Percentiles rank a stretch among this genome's conserved stretches.
Conservation (phyloP, 441 rosid species). For the Macaranga tanarius region DNA sequence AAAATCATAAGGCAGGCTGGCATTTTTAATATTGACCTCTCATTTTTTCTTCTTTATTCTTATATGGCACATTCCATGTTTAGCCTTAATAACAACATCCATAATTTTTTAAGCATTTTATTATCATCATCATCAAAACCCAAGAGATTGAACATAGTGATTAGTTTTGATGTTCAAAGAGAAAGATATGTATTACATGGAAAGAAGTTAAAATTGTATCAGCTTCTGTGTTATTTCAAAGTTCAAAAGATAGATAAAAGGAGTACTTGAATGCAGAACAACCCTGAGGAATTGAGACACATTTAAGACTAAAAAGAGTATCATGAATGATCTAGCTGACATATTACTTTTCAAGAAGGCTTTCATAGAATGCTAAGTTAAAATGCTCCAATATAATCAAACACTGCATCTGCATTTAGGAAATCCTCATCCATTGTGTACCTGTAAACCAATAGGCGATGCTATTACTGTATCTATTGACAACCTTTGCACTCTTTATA, state of each 20-base stretch:
- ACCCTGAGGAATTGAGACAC: background rate
- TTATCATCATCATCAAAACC: too few species aligned
- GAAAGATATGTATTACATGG: background rate
- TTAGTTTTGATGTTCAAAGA: too few species aligned
- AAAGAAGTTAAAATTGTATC: background rate
- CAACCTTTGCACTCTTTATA: background rate
- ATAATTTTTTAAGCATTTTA: too few species aligned
- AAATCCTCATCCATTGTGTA: conserved; percentile 93
- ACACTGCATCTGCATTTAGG: conserved; percentile 79
- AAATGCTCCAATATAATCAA: conserved; percentile 89
- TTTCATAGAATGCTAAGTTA: conserved; percentile 77
- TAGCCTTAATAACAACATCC: background rate
- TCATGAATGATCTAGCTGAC: conserved; percentile 40
- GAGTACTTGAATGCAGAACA: background rate
- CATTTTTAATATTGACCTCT: background rate
- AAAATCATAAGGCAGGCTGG: background rate
- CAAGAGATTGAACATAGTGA: too few species aligned
- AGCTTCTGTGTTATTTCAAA: background rate
- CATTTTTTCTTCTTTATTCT: background rate
- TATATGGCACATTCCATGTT: background rate
- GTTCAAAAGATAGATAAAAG: background rate
- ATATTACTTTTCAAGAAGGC: conserved; percentile 75
- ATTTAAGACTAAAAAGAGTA: background rate
- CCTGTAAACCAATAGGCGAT: conserved; percentile 36
- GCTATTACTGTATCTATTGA: too few species aligned